phyloP scores from a whole-genome alignment of 2,329 filamentous ascomycete species.

The Endocalyx cinctus region DNA sequence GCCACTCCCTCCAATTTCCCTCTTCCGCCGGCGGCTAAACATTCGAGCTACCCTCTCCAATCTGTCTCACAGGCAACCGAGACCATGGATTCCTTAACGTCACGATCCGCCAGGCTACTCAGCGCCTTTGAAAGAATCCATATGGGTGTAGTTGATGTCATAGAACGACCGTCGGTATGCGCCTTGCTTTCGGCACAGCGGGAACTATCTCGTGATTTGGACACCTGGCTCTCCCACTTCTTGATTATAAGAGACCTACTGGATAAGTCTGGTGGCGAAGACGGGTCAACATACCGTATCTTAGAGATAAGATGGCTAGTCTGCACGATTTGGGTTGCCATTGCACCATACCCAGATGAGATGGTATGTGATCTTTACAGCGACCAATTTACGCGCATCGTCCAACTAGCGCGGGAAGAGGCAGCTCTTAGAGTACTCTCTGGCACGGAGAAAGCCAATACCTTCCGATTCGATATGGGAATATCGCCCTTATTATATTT shows the following conservation, averaged over 20 bases:
- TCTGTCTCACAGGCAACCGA: constrained; percentile 1
- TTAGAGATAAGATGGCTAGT: constrained; percentile 15
- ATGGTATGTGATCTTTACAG: constrained; percentile 5
- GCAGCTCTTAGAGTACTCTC: not conserved
- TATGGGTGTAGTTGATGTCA: not conserved
- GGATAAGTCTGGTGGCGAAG: not conserved
- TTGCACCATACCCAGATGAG: constrained; percentile 7
- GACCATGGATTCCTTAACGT: constrained; percentile 9
- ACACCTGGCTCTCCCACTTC: constrained; percentile 6
- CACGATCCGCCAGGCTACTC: constrained; percentile 6
- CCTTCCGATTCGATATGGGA: constrained; percentile 15
- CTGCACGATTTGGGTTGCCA: constrained; percentile 13
- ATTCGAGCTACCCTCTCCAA: not conserved
- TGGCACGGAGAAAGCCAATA: not conserved
- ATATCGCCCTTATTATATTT: constrained; percentile 13
- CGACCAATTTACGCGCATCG: constrained; percentile 9
- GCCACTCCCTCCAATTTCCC: constrained; percentile 9
- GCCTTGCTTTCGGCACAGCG: constrained; percentile 3
- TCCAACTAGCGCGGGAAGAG: constrained; percentile 11
- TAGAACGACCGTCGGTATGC: constrained; percentile 1
- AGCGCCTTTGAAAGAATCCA: constrained; percentile 8
- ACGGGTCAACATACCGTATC: constrained; percentile 1
- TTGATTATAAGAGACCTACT: not conserved
- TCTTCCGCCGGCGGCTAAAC: not conserved
- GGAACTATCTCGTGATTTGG: constrained; percentile 5